phyloP scores from a whole-genome alignment of 2,329 filamentous ascomycete genomes.

The Anthostomella pinea region DNA sequence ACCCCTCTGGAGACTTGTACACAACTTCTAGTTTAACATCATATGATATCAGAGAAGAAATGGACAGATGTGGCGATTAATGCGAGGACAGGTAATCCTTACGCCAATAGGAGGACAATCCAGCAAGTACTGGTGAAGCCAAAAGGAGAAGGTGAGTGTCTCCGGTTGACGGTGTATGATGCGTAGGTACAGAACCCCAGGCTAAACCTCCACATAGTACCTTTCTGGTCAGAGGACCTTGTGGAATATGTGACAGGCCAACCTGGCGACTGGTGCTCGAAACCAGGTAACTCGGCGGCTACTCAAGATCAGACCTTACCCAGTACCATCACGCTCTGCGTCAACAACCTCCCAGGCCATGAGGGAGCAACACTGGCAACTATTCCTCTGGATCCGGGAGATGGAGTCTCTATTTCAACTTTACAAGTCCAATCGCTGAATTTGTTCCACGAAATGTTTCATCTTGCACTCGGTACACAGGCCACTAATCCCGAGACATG shows the following conservation, averaged over 20 bases:
- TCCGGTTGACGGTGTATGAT: too few relatives aligned
- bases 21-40: too few relatives aligned
- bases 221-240: constrained; percentile 12
- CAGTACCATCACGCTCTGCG: constrained; percentile 10
- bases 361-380: constrained; percentile 7
- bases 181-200: too few relatives aligned
- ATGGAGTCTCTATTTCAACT: constrained; percentile 7
- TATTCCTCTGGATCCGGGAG: constrained; percentile 2
- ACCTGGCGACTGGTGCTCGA: constrained; percentile 9
- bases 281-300: constrained; percentile 4
- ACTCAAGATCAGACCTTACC: constrained; percentile 10
- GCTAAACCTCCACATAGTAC: constrained; percentile 1
- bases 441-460: constrained; percentile 12
- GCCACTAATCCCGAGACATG: too few relatives aligned
- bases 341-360: constrained; percentile 4
- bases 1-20: too few relatives aligned
- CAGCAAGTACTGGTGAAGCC: constrained; percentile 1
- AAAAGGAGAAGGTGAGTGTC: too few relatives aligned
- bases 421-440: constrained; percentile 13
- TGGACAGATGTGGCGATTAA: constrained; percentile 10
- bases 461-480: constrained; percentile 5
- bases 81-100: constrained; percentile 1
- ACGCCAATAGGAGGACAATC: constrained; percentile 6
- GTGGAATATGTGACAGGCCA: constrained; percentile 5
- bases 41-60: constrained; percentile 5